Evolutionary conservation across 1,284 basidiomycete species (phyloP), one percentile per base, ranked within the genome.

Genomic region (Fomes fomentarius): DNA sequence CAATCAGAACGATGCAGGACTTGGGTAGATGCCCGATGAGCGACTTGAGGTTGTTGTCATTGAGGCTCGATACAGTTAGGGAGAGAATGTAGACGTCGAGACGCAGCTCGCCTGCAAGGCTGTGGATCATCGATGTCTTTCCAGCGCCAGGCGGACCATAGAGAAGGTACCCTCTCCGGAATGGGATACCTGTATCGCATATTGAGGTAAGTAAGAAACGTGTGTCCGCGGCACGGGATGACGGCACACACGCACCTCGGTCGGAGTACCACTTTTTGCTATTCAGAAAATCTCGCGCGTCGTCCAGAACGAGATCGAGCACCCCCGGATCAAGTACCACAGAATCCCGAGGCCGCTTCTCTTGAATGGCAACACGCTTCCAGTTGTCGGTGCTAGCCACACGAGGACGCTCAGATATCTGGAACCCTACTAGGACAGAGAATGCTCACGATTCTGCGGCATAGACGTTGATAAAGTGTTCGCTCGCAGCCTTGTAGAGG

Each of bases 91-190:
- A 92, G 41, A 93, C 81, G 62, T 89, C 80, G 24, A 93, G 74
- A 2, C 79, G 80, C 30, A 93, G 79, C 69, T 89, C 88, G 15
- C 89, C 87, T 0, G 91, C 91, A 11, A 94, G 71, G 33, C 84
- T 82, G 60, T 90, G 87, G 50, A 93, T 84, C 63, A 88, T 74
- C 26, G 84, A 88, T 0, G 89, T 89, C 66, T 91, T 91, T 2
- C 91, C 91, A 21, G 84, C 81, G 14, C 89, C 89, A 22, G 90
- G 87, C 2, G 81, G 82, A 28, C 90, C 90, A 63, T 89, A 79
- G 38, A 89, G 74, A 24, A 89, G 77, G 67, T 89, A 90, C 5
- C 88, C 88, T 7, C 88, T 75, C 19, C 87, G 81, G 72, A 87
- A 90, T 2, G 86, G 87, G 57, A 90, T 89, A 8, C 71, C 63